Evolutionary conservation across 208 protist genomes (phyloP), one percentile per base, ranked within the genome.

Genomic region (Wallacemonas rigidus): DNA sequence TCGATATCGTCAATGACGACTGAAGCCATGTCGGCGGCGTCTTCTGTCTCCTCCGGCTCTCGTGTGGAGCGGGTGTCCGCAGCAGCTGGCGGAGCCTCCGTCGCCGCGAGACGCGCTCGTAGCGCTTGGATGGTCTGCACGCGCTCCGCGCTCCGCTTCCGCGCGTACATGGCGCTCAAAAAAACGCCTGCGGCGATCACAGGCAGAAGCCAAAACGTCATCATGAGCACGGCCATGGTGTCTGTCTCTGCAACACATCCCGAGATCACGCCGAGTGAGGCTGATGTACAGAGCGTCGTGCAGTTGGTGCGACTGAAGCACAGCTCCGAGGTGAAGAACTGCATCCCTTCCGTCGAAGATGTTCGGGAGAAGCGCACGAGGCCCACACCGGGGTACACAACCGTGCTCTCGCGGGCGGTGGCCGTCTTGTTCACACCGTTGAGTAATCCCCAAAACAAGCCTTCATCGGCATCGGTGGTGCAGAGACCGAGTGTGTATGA

Each of bases 271-370:
- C 84, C 79, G 45, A 89, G 65, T 0, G 70, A 64, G 1, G 57
- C 76, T 3, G 39, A 40, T 1, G 17, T 15, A 60, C 87, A 92
- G 45, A 89, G 79, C 36, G 61, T 9, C 11, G 79, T 81, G 74
- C 82, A 89, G 68, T 85, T 76, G n/a, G 55, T 39, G 2, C 61
- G 54, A 40, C 71, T 71, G 71, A 75, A 82, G 58, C 86, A 91
- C 43, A 89, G 14, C 48, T 63, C 9, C 3, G 83, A 83, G 45
- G 62, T 74, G 68, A 87, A 85, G 76, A 72, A 61, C 57, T 79
- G 76, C 5, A 67, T 64, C 0, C 70, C 81, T 2, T 58, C 40
- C n/a, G 70, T 68, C 40, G 36, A 61, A 36, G 65, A 38, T 14
- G 63, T 57, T 35, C 83, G 58, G 6, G 63, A 12, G 41, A 82